A percentile compares a stretch with the other conserved stretches of the same genome.
phyloP scores from a whole-genome alignment of 352 stramenopile species.

The Phytophthora idaei region DNA sequence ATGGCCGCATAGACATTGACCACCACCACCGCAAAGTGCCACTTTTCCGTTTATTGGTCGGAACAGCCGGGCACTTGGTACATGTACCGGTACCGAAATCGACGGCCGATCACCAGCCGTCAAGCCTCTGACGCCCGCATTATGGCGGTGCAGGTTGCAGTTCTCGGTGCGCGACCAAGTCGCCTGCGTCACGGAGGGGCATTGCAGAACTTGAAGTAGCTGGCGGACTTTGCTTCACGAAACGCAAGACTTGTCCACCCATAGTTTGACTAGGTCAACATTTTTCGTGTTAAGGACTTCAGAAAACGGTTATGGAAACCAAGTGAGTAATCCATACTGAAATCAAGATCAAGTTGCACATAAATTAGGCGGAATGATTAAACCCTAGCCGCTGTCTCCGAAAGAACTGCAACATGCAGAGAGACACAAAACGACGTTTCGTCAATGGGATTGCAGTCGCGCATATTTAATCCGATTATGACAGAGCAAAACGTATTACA shows the following conservation, averaged over 20 bases:
- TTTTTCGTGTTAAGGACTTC: constrained; percentile 1
- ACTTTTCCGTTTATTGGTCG: constrained; percentile 16
- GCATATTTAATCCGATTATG: neutral
- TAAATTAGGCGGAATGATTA: constrained; percentile 2
- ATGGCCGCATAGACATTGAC: constrained; percentile 32
- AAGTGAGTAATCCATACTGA: constrained; percentile 33
- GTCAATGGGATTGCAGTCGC: constrained; percentile 1
- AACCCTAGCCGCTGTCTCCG: constrained; percentile 4
- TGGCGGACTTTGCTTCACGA: constrained; percentile 6
- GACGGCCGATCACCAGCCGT: no score
- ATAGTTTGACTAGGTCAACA: constrained; percentile 17
- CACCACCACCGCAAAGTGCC: constrained; percentile 27
- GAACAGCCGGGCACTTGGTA: constrained; percentile 16
- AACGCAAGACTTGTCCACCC: constrained; percentile 12
- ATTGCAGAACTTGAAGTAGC: constrained; percentile 35
- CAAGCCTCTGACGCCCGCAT: no score
- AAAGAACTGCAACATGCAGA: constrained; percentile 48
- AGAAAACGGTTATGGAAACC: constrained; percentile 1
- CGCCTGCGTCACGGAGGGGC: constrained; percentile 25
- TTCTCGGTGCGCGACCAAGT: constrained; percentile 24
- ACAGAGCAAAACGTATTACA: neutral
- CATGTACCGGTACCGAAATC: no score
- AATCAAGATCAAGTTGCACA: constrained; percentile 13
- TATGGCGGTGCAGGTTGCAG: constrained; percentile 17
- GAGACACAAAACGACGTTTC: constrained; percentile 44